Conservation (phyloP, 805 yeast genomes). For the Jamesozyma lodderae region DNA sequence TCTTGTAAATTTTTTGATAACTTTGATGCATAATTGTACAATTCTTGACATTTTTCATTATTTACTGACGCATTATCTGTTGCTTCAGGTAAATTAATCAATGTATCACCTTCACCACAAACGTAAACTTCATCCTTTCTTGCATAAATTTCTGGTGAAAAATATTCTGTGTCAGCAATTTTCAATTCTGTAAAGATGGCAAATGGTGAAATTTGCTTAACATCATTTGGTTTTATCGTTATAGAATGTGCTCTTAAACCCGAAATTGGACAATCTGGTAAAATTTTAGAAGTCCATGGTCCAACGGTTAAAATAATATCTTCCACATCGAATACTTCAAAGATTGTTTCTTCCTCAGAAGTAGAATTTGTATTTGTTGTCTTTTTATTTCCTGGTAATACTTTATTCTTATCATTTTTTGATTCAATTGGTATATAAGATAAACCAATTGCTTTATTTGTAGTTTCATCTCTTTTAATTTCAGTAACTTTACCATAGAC, state of each 20-base stretch:
- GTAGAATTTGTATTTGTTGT: background rate
- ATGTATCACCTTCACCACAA: constrained; percentile 93
- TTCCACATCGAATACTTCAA: constrained; percentile 44
- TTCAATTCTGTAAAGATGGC: constrained; percentile 90
- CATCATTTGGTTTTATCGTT: constrained; percentile 68
- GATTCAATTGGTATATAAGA: constrained; percentile 38
- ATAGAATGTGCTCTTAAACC: constrained; percentile 94
- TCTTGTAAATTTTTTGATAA: constrained; percentile 57
- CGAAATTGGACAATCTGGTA: constrained; percentile 89
- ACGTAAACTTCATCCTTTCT: constrained; percentile 92
- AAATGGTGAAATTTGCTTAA: constrained; percentile 71
- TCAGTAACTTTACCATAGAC: constrained; percentile 77
- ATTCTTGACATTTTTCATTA: constrained; percentile 76
- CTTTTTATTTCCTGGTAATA: constrained; percentile 20
- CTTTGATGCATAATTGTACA: constrained; percentile 72
- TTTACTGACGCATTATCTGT: constrained; percentile 90
- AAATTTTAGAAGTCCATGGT: constrained; percentile 90
- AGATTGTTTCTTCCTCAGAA: constrained; percentile 20
- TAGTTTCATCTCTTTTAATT: constrained; percentile 49
- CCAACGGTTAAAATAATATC: constrained; percentile 83
- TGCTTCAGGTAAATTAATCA: constrained; percentile 85
- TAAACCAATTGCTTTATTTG: constrained; percentile 66
- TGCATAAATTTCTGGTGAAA: constrained; percentile 91
- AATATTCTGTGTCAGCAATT: constrained; percentile 56
- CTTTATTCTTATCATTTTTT: constrained; percentile 27